phyloP scores from a whole-genome alignment of 129 eudicot species.

The Centaurea solstitialis region DNA sequence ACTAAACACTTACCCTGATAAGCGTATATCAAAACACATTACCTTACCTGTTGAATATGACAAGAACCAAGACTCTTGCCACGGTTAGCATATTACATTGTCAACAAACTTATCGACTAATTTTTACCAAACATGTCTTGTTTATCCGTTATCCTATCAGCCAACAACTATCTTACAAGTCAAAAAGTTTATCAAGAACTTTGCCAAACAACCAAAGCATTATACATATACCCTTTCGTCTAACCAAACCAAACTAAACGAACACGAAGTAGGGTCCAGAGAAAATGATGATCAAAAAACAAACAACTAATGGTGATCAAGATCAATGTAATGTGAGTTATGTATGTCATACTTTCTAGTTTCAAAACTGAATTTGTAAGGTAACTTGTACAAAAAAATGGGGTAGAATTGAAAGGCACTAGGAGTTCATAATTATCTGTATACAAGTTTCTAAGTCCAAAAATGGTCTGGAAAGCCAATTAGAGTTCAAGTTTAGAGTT shows the following conservation, averaged over 20 bases:
- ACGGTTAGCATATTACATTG: not conserved
- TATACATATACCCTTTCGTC: not conserved
- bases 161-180: not conserved
- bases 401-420: not conserved
- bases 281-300: not conserved
- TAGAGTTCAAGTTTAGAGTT: slow-evolving; percentile 73
- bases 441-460: not conserved
- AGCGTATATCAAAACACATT: too few relatives aligned
- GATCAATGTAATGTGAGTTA: slow-evolving; percentile 1
- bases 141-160: too few relatives aligned
- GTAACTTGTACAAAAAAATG: slow-evolving; percentile 23
- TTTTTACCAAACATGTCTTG: not conserved
- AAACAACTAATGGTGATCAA: slow-evolving; percentile 10
- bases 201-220: too few relatives aligned
- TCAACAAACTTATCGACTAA: not conserved
- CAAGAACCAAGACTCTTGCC: too few relatives aligned
- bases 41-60: too few relatives aligned
- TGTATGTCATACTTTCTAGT: slow-evolving; percentile 9
- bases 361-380: slow-evolving; percentile 6
- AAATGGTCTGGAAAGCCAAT: not conserved
- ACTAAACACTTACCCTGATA: too few relatives aligned
- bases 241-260: not conserved
- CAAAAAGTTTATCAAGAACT: not conserved
- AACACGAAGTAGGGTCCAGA: not conserved
- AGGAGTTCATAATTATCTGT: not conserved